Base-by-base conservation (phyloP, 2,329 filamentous ascomycete genomes). In the Venturia asperata region DNA sequence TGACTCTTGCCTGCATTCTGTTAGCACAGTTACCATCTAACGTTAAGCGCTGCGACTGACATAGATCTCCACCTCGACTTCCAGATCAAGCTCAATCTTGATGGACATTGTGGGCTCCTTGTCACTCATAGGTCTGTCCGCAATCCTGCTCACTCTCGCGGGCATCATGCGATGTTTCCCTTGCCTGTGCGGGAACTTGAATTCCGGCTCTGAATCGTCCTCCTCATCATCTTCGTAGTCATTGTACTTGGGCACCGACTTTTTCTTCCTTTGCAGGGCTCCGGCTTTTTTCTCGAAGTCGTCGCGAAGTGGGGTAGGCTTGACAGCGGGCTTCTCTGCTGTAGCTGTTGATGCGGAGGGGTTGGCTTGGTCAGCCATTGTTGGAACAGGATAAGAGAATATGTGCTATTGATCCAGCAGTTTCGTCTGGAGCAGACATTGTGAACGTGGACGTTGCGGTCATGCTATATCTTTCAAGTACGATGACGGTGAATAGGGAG, bases 401-500 rank as follows among this genome's bases (percentile, higher is more conserved):
- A 3, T 5, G 47, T 24, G 1, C 19, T 52, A 4, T 27, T 52
- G n/a, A 24, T 24, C 3, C 7, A 7, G 9, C n/a, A 19, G 47
- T 24, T 24, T 24, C 3, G 24, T 27, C 15, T 52, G n/a, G 9
- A 27, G 21, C 6, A 27, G 24, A 52, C 47, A 52, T 52, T 52
- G 21, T 27, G n/a, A 24, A 30, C 15, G 4, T 24, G 21, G 21
- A n/a, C 6, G 11, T 27, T 6, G 3, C 24, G 24, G 47, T 52
- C 47, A 52, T 27, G n/a, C 47, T 52, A 52, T 52, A 30, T 52
- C 21, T 11, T 4, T n/a, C 47, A 52, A n/a, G 21, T 52, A 52
- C 47, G 21, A 52, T 52, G 47, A 52, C 47, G 21, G 24, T 52
- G 45, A n/a, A 47, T 47, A n/a, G 45, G 45, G 45, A 47, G 45